phyloP scores from a whole-genome alignment of 192 early-diverging fungal species.

The Coemansia sp. region DNA sequence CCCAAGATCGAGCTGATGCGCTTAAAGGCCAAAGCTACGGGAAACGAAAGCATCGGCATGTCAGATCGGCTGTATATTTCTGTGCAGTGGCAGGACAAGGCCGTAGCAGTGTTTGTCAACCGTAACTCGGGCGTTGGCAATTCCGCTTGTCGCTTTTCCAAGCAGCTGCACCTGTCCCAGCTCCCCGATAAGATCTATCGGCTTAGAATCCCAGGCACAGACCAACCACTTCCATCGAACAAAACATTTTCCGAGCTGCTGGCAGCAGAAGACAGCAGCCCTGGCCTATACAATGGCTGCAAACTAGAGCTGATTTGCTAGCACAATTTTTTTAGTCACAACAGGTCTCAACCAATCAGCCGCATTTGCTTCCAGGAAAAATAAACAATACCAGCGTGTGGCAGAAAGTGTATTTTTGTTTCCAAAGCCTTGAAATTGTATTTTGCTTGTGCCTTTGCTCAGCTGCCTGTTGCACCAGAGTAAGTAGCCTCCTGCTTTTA shows the following conservation, averaged over 20 bases:
- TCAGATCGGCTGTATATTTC: conserved; percentile 33
- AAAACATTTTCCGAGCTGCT: conserved; percentile 17
- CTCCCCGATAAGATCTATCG: conserved; percentile 20
- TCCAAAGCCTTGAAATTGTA: too few relatives aligned
- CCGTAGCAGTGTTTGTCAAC: conserved; percentile 25
- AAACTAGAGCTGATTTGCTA: conserved; percentile 17
- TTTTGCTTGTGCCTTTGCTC: too few relatives aligned
- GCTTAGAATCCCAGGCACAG: conserved; percentile 8
- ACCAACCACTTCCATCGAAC: conserved; percentile 21
- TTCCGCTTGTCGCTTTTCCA: conserved; percentile 30
- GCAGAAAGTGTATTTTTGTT: too few relatives aligned
- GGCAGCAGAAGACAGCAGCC: neutral
- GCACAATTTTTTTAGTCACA: neutral
- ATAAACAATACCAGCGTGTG: neutral
- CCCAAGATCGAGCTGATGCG: conserved; percentile 48
- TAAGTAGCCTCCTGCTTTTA: too few relatives aligned
- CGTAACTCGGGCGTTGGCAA: conserved; percentile 29
- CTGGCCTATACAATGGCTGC: conserved; percentile 32
- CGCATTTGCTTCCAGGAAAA: neutral
- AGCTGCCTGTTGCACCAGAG: too few relatives aligned
- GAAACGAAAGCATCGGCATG: conserved; percentile 34
- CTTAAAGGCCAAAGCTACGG: conserved; percentile 41
- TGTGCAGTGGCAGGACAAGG: conserved; percentile 17
- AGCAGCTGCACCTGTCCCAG: conserved; percentile 20
- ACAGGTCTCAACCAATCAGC: neutral